These are phyloP conservation scores for Trematosphaeria pertusa DNA, from an alignment of 2,329 filamentous ascomycete genomes.

Conservation along the genomic window DNA sequence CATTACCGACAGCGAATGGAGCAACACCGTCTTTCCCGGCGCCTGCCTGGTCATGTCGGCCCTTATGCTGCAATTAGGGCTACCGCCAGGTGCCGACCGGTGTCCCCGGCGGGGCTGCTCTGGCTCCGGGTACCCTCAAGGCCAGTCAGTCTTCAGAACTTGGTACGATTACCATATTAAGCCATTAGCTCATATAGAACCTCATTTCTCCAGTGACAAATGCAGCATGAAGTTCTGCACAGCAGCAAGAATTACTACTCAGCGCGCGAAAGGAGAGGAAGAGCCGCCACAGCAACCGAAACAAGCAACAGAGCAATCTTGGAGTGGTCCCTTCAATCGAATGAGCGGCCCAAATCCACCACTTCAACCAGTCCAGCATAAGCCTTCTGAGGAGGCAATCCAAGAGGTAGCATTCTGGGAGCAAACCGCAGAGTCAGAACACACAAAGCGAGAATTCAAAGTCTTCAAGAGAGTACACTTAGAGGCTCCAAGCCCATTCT, in stretches of 20 bases:
- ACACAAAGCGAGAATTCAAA: neutral
- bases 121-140: neutral
- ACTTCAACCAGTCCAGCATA: neutral
- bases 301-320: too few relatives aligned
- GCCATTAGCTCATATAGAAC: too few relatives aligned
- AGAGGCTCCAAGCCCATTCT: neutral
- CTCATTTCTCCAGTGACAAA: neutral
- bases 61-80: neutral
- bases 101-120: neutral
- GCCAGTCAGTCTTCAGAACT: neutral
- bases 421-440: neutral
- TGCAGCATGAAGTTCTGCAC: neutral
- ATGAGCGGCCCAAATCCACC: neutral
- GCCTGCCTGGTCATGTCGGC: conserved; percentile 1
- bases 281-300: too few relatives aligned
- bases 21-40: conserved; percentile 2
- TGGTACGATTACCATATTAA: too few relatives aligned
- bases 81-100: neutral
- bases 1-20: neutral
- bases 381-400: neutral
- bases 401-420: neutral
- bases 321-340: neutral
- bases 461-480: neutral
- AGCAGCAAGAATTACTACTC: neutral
- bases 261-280: neutral